Evolutionary conservation across 441 rosid genomes (phyloP), one percentile per base, ranked within the genome.

Genomic region (Melastoma candidum): DNA sequence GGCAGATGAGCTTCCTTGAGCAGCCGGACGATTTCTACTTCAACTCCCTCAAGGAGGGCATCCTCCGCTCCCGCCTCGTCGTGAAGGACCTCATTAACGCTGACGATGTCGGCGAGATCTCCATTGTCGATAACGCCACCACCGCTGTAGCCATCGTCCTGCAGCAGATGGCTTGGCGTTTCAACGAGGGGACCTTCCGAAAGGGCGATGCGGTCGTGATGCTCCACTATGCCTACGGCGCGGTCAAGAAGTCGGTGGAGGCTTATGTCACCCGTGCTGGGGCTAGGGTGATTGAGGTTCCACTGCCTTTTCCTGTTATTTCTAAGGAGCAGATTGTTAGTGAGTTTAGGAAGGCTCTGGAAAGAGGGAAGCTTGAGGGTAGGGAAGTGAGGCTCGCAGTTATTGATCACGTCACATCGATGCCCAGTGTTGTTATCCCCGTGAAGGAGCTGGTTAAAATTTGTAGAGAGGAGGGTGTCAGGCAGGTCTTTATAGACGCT

Each of bases 81-180:
- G 67, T 87, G 60, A 77, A 67, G 47, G 58, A 74, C 3, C 48
- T 90, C 11, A 69, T 90, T 68, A 90, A 90, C 66, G 96, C 97
- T 3, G 81, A 69, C 25, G 76, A 77, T 53, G 86, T 77, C 7
- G 78, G 75, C 1, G 90, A 90, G 47, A 63, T 90, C 68, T 87
- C 96, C 2, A 68, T 90, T 50, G 95, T 90, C 7, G 97, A 90
- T 48, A 90, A 87, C 79, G 97, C 93, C 32, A 87, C 97, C 53
- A 90, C 97, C 3, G 96, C 96, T 1, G 97, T 76, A 0, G 88
- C 96, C 1, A 83, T 87, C 46, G 89, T 87, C 29, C 68, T 87
- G 32, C 95, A 87, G 63, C 71, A 78, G 65, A 60, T 68, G 44
- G 84, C 95, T 3, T 76, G 96, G 93, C 73, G 75, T 2, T 90